Evolutionary conservation across 495 filamentous ascomycete species (phyloP).

Genomic region (Apiosordaria backusii): DNA sequence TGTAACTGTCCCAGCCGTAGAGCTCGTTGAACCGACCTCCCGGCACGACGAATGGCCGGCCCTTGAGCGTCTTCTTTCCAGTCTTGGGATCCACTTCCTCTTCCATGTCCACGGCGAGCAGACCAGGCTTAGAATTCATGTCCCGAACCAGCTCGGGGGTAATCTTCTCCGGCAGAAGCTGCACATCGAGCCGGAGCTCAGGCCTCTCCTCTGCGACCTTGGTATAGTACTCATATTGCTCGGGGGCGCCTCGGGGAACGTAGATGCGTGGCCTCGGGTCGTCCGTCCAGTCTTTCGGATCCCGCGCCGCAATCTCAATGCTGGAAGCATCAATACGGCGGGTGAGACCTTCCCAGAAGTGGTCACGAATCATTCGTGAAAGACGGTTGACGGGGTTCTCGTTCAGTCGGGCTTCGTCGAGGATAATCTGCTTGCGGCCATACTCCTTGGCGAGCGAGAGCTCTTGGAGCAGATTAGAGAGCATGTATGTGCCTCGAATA

Average conservation of each 20-base stretch:
- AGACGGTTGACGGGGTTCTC: slow-evolving; percentile 91
- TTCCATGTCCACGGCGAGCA: slow-evolving; percentile 89
- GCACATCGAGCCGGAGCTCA: slow-evolving; percentile 81
- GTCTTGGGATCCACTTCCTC: slow-evolving; percentile 60
- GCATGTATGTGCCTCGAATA: slow-evolving; percentile 89
- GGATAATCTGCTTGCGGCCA: slow-evolving; percentile 75
- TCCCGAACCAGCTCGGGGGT: slow-evolving; percentile 67
- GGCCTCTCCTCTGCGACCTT: slow-evolving; percentile 70
- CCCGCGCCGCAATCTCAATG: slow-evolving; percentile 77
- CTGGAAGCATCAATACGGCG: slow-evolving; percentile 82
- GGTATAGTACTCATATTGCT: slow-evolving; percentile 84
- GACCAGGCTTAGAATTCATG: slow-evolving; percentile 79
- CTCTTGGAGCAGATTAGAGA: slow-evolving; percentile 93
- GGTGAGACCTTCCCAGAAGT: slow-evolving; percentile 88
- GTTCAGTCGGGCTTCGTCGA: slow-evolving; percentile 81
- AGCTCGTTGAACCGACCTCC: slow-evolving; percentile 96
- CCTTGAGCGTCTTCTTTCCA: slow-evolving; percentile 62
- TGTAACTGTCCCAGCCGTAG: slow-evolving; percentile 97
- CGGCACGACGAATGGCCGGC: slow-evolving; percentile 91
- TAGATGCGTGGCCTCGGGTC: slow-evolving; percentile 91
- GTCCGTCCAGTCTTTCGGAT: slow-evolving; percentile 87
- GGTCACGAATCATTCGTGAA: slow-evolving; percentile 75
- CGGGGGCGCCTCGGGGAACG: slow-evolving; percentile 74
- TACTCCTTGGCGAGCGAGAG: slow-evolving; percentile 83
- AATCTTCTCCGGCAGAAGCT: slow-evolving; percentile 65